Evolutionary conservation across 495 filamentous ascomycete species (phyloP), one percentile per base, ranked within the genome.

Genomic region (Podospora fimiseda): DNA sequence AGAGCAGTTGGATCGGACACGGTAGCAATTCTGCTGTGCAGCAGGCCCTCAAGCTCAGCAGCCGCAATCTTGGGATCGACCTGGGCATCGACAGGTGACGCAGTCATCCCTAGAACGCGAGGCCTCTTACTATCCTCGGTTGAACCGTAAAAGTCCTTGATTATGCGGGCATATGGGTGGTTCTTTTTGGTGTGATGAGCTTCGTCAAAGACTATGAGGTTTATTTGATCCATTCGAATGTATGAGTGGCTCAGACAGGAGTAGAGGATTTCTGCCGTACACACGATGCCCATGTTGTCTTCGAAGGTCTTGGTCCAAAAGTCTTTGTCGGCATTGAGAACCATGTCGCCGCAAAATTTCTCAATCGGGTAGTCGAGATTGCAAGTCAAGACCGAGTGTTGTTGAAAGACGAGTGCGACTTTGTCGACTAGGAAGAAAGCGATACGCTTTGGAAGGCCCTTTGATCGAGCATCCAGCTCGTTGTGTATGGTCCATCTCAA

Each of bases 161-260:
- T 88, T 51, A 98, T 95, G 22, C 88, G 77, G 20, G 93, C 91
- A 66, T 95, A 98, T 0, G 89, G 76, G 61, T 98, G 94, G 47
- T 89, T 86, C 60, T 94, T 96, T 66, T 98, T 97, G 1, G 94
- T 84, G 63, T 97, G 93, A 60, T 98, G 93, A 4, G 91, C 93
- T 71, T 98, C 93, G 58, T 98, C 93, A 60, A 97, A 97, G 48
- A 96, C 85, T 18, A 98, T 70, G 6, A 98, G 76, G 63, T 94
- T 98, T 67, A 98, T 88, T 56, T 85, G 79, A 19, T 82, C 71
- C 70, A 98, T 96, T 9, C 68, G 82, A 44, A 97, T 79, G 66
- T 87, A 91, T 0, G 86, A 86, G 60, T 87, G 85, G 48, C 84
- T 76, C n/a, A 98, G 78, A 62, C 85, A 87, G 55, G 86, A 79